Evolutionary conservation across 176 grass and related monocot species (phyloP), one percentile per base, ranked within the genome.

Genomic region (Zoysia pacifica): DNA sequence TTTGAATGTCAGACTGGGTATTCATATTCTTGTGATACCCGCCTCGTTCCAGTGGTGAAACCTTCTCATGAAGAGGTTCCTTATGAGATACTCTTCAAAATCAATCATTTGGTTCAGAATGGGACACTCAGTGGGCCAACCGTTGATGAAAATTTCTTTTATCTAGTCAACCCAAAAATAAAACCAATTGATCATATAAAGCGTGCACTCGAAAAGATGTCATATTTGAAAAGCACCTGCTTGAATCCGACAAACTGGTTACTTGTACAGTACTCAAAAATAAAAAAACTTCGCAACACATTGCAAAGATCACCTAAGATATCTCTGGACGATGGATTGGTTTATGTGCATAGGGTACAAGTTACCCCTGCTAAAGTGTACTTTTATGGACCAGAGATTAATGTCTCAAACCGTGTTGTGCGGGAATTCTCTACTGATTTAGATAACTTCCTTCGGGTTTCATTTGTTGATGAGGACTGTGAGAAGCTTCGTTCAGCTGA

Each of bases 361-460:
- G 86, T 97, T 81, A 97, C 94, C 12, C 94, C 94, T 85, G 82
- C 89, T 40, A 97, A 97, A 88, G 89, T 94, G 43, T 92, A 94
- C 74, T 97, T 94, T 83, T 89, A 72, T 80, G 87, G 89, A 74
- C 94, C 94, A 5, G 89, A 97, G 85, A 85, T 94, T 74, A 94
- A 97, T 85, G 91, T 97, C 53, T 97, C 95, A 41, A 97, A 97
- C 79, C 89, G 95, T 71, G 91, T 97, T 39, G 67, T 97, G 9
- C 70, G 91, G 5, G 51, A 87, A 65, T 97, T 87, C 9, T 54
- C 37, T 73, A 19, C 67, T 38, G 87, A 92, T 11, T 59, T 90
- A 61, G 84, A 97, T 76, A 94, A 94, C 56, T 97, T 97, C 62
- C 64, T 97, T 75, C 81, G 95, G 44, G 28, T 97, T 84, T 94